Percentiles rank a stretch among this genome's conserved stretches.
Conservation (phyloP, 2,329 filamentous ascomycete species). For the Teratosphaeria nubilosa region DNA sequence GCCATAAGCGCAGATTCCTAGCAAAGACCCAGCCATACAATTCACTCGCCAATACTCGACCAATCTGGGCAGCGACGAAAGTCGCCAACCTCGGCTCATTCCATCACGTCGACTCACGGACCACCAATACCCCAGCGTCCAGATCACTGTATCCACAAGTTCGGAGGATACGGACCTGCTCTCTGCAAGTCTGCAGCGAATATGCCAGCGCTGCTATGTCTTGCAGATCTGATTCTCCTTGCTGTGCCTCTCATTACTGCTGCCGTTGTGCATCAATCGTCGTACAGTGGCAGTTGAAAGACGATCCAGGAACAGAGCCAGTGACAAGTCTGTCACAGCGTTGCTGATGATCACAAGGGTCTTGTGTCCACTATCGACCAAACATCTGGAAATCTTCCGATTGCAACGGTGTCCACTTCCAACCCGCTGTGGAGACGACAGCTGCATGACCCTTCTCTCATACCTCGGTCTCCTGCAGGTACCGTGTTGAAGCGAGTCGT, state of each 20-base stretch:
- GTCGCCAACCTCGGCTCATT: slow-evolving; percentile 5
- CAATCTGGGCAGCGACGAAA: background rate
- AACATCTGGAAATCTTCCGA: background rate
- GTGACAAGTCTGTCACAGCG: background rate
- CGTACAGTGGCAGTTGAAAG: background rate
- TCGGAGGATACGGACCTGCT: background rate
- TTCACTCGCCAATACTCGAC: background rate
- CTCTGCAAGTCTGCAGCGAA: background rate
- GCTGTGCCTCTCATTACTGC: background rate
- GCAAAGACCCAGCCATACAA: background rate
- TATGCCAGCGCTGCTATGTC: background rate
- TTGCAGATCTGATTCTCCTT: background rate
- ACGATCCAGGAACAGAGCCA: background rate
- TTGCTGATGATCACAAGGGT: background rate
- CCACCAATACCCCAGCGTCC: no score
- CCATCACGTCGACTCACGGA: background rate
- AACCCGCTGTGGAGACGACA: background rate
- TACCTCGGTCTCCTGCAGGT: background rate
- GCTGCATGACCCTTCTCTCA: background rate
- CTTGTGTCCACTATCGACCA: background rate
- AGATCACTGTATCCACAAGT: background rate
- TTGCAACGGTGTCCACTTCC: background rate
- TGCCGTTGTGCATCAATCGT: background rate
- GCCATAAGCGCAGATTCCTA: background rate
- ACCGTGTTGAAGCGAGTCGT: background rate